Base-by-base conservation (phyloP, 164 flowering plant species). In the Macadamia integrifolia region DNA sequence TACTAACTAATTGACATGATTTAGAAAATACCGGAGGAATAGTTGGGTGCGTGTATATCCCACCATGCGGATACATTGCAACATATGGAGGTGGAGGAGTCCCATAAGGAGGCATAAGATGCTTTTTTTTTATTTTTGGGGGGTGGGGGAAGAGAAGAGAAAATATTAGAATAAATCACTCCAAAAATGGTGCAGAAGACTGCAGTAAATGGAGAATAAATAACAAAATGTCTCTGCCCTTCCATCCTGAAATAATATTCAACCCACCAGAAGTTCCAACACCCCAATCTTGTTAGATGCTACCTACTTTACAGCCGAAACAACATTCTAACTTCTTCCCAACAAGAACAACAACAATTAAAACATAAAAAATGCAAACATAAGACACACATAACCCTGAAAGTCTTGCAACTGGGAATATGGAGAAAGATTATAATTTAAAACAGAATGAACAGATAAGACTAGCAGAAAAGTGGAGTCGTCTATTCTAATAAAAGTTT, bases 61-160 rank as follows among this genome's bases (percentile, higher is more conserved):
- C 94, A 70, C 97, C 94, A 86, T 81, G 97, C 46, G 98, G 97
- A 85, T 91, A 93, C 97, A 93, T 91, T 30, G 96, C 90, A 72
- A 93, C 87, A 76, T 93, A 93, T 62, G 98, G 97, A 84, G 79
- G 97, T 40, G 98, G 94, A 55, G 97, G 88, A 64, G 97, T 88
- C 52, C 96, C 97, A 84, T 91, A 93, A 2, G 98, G 98, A 75
- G 97, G 94, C 86, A 93, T 90, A 60, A 91, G 72, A 73, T 83
- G 98, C 98, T 93, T 23, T 23, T 23, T 23, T 23, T 23, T 23
- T 23, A 23, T 23, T 23, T 23, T 35, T 35, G 40, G 3, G 40
- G 40, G 40, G 5, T 35, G 40, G 40, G 40, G 40, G 40, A 5
- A 35, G 88, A 83, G 66, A 11, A 50, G 53, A 62, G 18, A 62